Conservation (phyloP, 2,329 filamentous ascomycete species). For the Pseudogymnoascus sp. region DNA sequence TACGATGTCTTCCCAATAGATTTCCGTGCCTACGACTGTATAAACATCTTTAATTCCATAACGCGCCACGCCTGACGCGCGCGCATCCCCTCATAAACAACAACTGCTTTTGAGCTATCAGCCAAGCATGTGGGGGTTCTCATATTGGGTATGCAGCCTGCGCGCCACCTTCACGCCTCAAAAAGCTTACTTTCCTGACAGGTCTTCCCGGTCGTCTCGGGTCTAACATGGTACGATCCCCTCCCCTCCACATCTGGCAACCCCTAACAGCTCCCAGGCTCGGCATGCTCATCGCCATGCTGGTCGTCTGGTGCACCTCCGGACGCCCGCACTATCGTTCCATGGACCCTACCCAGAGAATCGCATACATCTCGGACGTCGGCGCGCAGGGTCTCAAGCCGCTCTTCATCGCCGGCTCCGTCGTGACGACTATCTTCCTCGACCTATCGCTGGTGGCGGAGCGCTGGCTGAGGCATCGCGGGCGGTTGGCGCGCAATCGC, state of each 20-base stretch:
- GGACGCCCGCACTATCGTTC: constrained; percentile 51
- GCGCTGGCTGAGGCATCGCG: constrained; percentile 75
- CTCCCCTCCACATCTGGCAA: constrained; percentile 20
- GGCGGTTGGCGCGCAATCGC: constrained; percentile 69
- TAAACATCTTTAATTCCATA: not conserved
- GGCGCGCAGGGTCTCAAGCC: constrained; percentile 60
- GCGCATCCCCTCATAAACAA: not conserved
- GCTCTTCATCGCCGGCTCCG: constrained; percentile 67
- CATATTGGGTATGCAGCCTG: constrained; percentile 38
- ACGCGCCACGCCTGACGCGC: not conserved
- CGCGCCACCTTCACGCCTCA: not conserved
- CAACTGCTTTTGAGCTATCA: not conserved
- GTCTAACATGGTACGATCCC: constrained; percentile 37
- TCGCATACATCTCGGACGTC: constrained; percentile 68
- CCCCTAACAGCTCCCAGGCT: constrained; percentile 36
- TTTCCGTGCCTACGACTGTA: not conserved
- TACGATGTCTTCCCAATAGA: not conserved
- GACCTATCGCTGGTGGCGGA: constrained; percentile 75
- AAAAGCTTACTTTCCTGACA: constrained; percentile 16
- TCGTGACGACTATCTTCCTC: constrained; percentile 69
- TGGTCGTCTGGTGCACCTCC: constrained; percentile 60
- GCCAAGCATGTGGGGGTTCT: constrained; percentile 28
- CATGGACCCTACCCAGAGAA: constrained; percentile 50
- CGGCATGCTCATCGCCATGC: constrained; percentile 59
- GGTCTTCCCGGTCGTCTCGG: constrained; percentile 64